These are phyloP conservation scores for Rhinocladiella mackenziei DNA, from an alignment of 2,329 filamentous ascomycete genomes.

Conservation along the genomic window DNA sequence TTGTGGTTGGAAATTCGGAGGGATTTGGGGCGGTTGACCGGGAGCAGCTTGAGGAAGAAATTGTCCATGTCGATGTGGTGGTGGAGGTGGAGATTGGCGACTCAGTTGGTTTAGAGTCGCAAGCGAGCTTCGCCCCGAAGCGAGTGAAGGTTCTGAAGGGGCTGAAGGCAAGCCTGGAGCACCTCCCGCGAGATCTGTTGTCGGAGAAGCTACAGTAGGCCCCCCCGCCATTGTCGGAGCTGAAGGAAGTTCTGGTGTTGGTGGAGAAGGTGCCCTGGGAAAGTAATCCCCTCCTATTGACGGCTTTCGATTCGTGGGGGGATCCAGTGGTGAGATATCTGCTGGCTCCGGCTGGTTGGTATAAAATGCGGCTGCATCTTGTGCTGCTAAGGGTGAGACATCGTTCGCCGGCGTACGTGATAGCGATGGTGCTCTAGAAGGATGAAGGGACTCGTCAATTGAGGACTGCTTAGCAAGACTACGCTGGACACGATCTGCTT, in stretches of 20 bases:
- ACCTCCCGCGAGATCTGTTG: constrained; percentile 15
- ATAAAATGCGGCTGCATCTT: constrained; percentile 35
- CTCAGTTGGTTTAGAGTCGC: constrained; percentile 13
- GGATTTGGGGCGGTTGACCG: constrained; percentile 21
- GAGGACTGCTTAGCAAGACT: constrained; percentile 46
- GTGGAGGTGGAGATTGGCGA: constrained; percentile 24
- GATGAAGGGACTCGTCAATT: constrained; percentile 49
- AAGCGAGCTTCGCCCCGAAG: constrained; percentile 13
- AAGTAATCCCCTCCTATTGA: constrained; percentile 59
- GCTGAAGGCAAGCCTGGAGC: constrained; percentile 10
- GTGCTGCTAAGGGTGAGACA: constrained; percentile 25
- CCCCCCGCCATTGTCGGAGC: constrained; percentile 24
- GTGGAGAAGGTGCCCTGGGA: constrained; percentile 45
- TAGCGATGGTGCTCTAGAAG: constrained; percentile 31
- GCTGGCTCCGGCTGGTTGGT: constrained; percentile 35
- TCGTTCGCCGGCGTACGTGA: constrained; percentile 16
- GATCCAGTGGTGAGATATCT: constrained; percentile 53
- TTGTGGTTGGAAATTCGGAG: constrained; percentile 29
- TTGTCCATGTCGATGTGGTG: constrained; percentile 20
- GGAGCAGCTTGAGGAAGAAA: constrained; percentile 14
- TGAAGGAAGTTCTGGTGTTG: constrained; percentile 34
- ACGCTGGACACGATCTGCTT: constrained; percentile 47
- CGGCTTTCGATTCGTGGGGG: constrained; percentile 42
- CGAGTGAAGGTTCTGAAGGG: constrained; percentile 10
- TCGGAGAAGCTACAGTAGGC: constrained; percentile 29